Base-by-base conservation (phyloP, 805 yeast species). In the Ogataea neopini region DNA sequence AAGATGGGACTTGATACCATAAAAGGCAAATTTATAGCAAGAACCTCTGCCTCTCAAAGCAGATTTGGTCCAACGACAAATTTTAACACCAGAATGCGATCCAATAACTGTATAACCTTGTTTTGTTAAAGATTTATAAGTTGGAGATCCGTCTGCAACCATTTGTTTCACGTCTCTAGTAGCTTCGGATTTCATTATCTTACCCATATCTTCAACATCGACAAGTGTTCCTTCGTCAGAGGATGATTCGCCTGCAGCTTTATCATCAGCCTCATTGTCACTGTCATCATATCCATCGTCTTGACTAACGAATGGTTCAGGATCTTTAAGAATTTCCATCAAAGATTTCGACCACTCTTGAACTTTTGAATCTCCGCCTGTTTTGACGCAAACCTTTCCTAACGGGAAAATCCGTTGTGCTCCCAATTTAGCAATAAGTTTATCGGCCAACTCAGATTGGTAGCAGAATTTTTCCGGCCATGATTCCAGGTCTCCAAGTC, bases 41-140 rank as follows among this genome's bases (percentile, higher is more conserved):
- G 96, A 88, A 2, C 97, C 97, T 57, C 96, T 79, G 23, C 97
- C 96, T 57, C 97, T 77, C 58, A 90, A 73, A 1, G 97, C 97
- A 48, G 94, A 86, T 62, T 91, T 91, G 0, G 97, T 91, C 97
- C 97, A 90, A 60, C 97, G 80, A 61, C 97, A 90, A 23, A 91
- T 88, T 63, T 90, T 90, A 39, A 90, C 97, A 29, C 97, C 97
- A 0, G 96, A 88, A 59, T 90, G 97, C 0, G 95, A 83, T 4
- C 97, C 97, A 34, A 90, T 96, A 52, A 90, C 82, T 0, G 95
- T 86, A 59, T 90, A 90, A 1, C 97, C 97, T 68, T 90, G 97
- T 59, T 90, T 90, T 0, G 97, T 91, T 45, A 90, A 73, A 6
- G 94, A 83, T 52, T 86, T 87, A 66, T 73, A 90, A 0, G 97